Base-by-base conservation (phyloP, 1,139 yeast species). In the Arxiozyma telluris region DNA sequence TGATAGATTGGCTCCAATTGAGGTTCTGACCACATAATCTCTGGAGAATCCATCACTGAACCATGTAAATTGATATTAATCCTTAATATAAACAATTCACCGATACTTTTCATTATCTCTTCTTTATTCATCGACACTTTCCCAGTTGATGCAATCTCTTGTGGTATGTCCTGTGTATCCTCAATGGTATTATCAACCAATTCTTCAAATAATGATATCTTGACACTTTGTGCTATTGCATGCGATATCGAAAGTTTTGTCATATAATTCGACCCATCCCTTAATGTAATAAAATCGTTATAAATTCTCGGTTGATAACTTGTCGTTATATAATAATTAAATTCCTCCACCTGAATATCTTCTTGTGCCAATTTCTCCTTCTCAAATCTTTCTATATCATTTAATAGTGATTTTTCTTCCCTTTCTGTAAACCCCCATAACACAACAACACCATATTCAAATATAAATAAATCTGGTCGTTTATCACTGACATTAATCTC, bases 1-100 rank as follows among this genome's bases (percentile, higher is more conserved):
- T 90, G 97, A 70, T 93, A 93, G 54, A 91, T 90, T 1, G 98
- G 98, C 68, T 93, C 98, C 56, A 93, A 75, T 64, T 91, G 96
- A 1, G 98, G 98, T 66, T 93, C 98, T 0, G 96, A 84, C 98
- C 98, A 93, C 96, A 93, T 90, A 55, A 93, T 80, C 68, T 93
- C 98, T 0, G 98, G 98, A 1, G 96, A 87, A 68, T 93, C 98
- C 58, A 93, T 74, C 23, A 93, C 94, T 1, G 97, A 89, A 1
- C 98, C 98, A 71, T 93, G 98, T 58, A 93, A 75, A 66, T 93
- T 93, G 60, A 90, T 88, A 69, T 87, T 89, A 56, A 93, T 93
- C 57, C 98, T 76, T 60, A 93, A 74, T 56, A 93, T 93, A 69
- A 93, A 93, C 58, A 93, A 77, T 68, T 93, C 98, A 20, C 98